A percentile compares a stretch with the other conserved stretches of the same genome.
phyloP scores from a whole-genome alignment of 2,329 filamentous ascomycete genomes.

The Trichoderma sp. region DNA sequence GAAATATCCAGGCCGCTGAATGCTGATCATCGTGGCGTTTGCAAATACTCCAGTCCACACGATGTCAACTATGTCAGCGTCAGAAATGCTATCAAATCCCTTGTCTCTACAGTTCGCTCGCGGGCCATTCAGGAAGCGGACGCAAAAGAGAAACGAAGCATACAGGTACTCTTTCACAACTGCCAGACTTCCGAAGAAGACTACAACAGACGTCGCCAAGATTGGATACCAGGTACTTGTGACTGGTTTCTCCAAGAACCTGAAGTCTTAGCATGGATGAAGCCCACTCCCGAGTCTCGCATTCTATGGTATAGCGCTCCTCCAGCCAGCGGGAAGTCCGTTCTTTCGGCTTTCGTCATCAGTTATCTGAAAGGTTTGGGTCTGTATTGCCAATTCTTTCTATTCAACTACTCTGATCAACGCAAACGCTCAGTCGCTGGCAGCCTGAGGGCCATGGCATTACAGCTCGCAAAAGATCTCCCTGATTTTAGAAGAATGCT shows the following conservation, averaged over 20 bases:
- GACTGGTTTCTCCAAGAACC: neutral
- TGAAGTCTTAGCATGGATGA: neutral
- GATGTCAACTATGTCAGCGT: neutral
- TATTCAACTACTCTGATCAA: neutral
- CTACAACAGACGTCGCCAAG: neutral
- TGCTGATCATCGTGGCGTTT: constrained; percentile 2
- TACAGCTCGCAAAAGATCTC: neutral
- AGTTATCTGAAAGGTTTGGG: neutral
- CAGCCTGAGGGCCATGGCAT: neutral
- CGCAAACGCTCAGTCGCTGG: neutral
- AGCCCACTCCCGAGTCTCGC: neutral
- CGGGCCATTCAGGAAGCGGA: neutral
- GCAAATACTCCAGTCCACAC: neutral
- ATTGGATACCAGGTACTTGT: neutral
- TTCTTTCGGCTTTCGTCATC: neutral
- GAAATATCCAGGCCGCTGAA: neutral
- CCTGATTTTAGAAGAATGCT: neutral
- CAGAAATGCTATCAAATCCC: neutral
- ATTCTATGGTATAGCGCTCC: neutral
- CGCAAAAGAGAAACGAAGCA: neutral
- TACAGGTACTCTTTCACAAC: neutral
- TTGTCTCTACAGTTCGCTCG: neutral
- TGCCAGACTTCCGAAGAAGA: neutral
- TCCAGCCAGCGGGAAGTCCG: neutral
- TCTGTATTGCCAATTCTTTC: neutral